Evolutionary conservation across 148 eudicot genomes (phyloP).

Genomic region (Camellia lanceoleosa): DNA sequence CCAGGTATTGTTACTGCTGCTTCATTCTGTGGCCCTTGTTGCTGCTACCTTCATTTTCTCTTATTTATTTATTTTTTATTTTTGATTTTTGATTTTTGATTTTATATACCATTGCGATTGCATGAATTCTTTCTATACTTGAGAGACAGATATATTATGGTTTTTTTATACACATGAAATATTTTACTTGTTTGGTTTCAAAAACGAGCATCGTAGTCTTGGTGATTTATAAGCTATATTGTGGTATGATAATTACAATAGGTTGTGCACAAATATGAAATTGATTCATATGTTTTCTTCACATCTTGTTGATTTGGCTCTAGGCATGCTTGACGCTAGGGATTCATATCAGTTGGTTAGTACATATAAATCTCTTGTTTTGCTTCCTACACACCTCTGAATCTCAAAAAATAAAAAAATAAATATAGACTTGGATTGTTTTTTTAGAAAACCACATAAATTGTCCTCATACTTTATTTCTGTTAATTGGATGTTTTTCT

Average conservation of each 20-base stretch:
- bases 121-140: not conserved
- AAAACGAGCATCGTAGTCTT: not conserved
- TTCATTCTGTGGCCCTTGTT: conserved; percentile 1
- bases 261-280: not conserved
- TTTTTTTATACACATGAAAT: not conserved
- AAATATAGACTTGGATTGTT: not conserved
- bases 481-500: not conserved
- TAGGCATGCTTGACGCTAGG: not conserved
- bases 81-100: too few relatives aligned
- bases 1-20: conserved; percentile 45
- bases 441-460: not conserved
- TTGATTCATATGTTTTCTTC: not conserved
- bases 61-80: too few relatives aligned
- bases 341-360: too few relatives aligned
- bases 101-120: not conserved
- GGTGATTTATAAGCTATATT: not conserved
- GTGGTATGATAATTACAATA: not conserved
- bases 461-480: not conserved
- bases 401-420: not conserved
- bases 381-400: too few relatives aligned
- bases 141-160: not conserved
- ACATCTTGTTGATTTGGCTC: not conserved
- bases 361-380: too few relatives aligned
- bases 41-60: not conserved
- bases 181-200: conserved; percentile 1